phyloP scores from a whole-genome alignment of 2,329 filamentous ascomycete species.

The Fusarium nematophilum region DNA sequence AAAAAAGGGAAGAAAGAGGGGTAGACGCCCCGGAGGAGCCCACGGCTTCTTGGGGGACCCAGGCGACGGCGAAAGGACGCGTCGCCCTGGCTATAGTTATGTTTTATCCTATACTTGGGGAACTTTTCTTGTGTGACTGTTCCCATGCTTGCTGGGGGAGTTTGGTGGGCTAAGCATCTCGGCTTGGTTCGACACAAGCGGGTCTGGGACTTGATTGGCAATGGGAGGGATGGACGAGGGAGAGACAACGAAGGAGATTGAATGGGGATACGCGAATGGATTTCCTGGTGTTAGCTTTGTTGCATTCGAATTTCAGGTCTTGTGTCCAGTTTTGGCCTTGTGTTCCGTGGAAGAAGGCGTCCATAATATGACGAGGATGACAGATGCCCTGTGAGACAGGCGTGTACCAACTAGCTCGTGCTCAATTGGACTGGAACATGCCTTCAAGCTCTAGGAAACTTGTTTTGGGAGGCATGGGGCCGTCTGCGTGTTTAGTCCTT shows the following conservation, averaged over 20 bases:
- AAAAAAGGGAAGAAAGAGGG: conserved; percentile 11
- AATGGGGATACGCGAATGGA: conserved; percentile 30
- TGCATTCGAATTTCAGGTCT: conserved; percentile 33
- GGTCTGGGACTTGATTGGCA: conserved; percentile 22
- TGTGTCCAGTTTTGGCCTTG: conserved; percentile 15
- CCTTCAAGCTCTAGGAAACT: no score
- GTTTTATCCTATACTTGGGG: conserved; percentile 29
- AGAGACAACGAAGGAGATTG: conserved; percentile 22
- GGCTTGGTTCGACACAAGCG: conserved; percentile 28
- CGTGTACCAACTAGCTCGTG: background rate
- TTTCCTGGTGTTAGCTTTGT: conserved; percentile 39
- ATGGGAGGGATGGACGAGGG: conserved; percentile 25
- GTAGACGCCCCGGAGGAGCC: background rate
- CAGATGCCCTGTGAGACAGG: no score
- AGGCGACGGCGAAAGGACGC: conserved; percentile 14
- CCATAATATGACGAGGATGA: background rate
- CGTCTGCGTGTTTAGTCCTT: no score
- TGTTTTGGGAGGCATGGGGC: no score
- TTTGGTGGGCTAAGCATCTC: conserved; percentile 27
- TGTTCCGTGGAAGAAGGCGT: background rate
- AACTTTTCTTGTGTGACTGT: conserved; percentile 29
- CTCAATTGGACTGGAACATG: background rate
- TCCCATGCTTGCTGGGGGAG: conserved; percentile 25
- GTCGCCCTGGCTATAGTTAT: conserved; percentile 16
- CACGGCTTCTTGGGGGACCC: conserved; percentile 4